Evolutionary conservation across 2,329 filamentous ascomycete species (phyloP), one percentile per base, ranked within the genome.

Genomic region (Talaromyces pinophilus): DNA sequence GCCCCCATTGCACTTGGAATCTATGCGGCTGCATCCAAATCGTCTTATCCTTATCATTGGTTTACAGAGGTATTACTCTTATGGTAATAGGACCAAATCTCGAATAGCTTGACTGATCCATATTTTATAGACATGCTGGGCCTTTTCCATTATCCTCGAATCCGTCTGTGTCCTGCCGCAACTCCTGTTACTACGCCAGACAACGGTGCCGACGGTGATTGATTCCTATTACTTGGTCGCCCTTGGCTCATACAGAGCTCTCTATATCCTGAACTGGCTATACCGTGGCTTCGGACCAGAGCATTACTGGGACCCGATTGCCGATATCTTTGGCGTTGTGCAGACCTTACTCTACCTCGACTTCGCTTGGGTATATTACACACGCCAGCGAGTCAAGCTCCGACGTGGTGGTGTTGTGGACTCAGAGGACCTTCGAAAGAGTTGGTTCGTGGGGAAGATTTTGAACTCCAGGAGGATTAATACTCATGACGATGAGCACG

Each of bases 311-410:
- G 90, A 93, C 72, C 84, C 87, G 3, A 87, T 94, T 10, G 89
- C 91, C 7, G 87, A 95, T 75, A 86, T 96, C 68, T 97, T 96
- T 73, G 94, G 94, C 65, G 82, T 96, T 67, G 83, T 98, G 30
- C 94, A 98, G 81, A 97, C 93, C 0, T 88, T 90, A 0, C 87
- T 97, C 52, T 97, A 97, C 78, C 77, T 93, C 71, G 94, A 98
- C 79, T 98, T 98, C 76, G 93, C 92, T 42, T 97, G 93, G 93
- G 93, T 98, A 1, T 98, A 98, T 83, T 97, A 92, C 82, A 91
- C 90, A 11, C 87, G 94, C 69, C 94, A 97, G 82, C 88, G 93
- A 66, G 93, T 98, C 74, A 97, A 97, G 88, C 88, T 98, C 17
- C 87, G 94, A 68, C 89, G 88, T 70, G 94, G 94, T 54, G 92